Conservation (phyloP, 345 rosid genomes). For the Physaria fendleri region DNA sequence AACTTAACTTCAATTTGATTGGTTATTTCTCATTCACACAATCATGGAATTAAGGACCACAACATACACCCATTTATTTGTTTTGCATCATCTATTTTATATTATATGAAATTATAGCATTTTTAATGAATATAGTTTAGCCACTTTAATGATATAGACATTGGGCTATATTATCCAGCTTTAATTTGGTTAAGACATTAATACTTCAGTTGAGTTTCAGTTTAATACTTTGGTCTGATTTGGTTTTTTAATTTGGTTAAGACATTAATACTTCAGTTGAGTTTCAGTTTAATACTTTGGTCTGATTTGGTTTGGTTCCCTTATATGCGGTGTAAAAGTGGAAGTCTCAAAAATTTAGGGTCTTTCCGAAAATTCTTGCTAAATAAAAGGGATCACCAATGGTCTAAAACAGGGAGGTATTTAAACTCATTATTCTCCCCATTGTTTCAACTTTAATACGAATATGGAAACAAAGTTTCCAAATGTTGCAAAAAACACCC, state of each 20-base stretch:
- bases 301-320: not conserved
- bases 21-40: constrained; percentile 12
- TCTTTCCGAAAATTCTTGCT: constrained; percentile 15
- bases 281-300: not conserved
- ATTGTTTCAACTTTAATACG: not conserved
- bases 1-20: constrained; percentile 18
- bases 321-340: not conserved
- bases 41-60: constrained; percentile 34
- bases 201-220: not conserved
- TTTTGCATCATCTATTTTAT: constrained; percentile 8
- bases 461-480: constrained; percentile 30
- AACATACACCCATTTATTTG: constrained; percentile 12
- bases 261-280: no score
- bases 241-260: not conserved
- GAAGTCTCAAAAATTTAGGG: constrained; percentile 1
- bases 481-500: constrained; percentile 31
- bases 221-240: not conserved
- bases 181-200: not conserved
- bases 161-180: no score
- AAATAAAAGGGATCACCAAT: constrained; percentile 16
- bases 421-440: constrained; percentile 6
- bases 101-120: not conserved
- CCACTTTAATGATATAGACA: no score
- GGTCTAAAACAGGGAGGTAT: constrained; percentile 10
- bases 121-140: not conserved